Conservation (phyloP, 768 basidiomycete genomes). For the Mycena polygramma region DNA sequence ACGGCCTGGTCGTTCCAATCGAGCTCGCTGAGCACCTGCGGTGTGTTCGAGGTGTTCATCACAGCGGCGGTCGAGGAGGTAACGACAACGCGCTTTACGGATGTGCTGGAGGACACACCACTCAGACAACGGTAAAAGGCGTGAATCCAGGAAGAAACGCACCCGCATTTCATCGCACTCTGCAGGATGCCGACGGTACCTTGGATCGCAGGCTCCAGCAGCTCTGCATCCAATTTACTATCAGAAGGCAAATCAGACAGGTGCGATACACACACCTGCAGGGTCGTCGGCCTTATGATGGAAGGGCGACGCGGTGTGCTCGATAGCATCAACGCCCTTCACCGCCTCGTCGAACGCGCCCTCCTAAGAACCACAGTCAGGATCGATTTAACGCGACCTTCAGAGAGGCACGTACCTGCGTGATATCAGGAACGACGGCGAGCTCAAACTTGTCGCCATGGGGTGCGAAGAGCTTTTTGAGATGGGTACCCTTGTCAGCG, state of each 20-base stretch:
- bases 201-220: conserved; percentile 10
- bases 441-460: conserved; percentile 73
- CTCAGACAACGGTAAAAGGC: background rate
- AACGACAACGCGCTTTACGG: background rate
- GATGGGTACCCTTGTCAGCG: conserved; percentile 66
- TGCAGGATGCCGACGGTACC: conserved; percentile 5
- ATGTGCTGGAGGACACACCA: background rate
- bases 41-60: background rate
- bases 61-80: background rate
- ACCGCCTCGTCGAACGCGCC: conserved; percentile 87
- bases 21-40: background rate
- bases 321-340: conserved; percentile 78
- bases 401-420: conserved; percentile 42
- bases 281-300: conserved; percentile 60
- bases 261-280: conserved; percentile 42
- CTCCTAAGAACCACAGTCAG: conserved; percentile 50
- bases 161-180: conserved; percentile 8
- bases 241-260: background rate
- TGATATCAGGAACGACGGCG: conserved; percentile 80
- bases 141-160: background rate
- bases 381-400: background rate
- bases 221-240: background rate
- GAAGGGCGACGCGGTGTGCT: conserved; percentile 78
- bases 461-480: conserved; percentile 65
- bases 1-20: background rate